Evolutionary conservation across 208 protist genomes (phyloP), one percentile per base, ranked within the genome.

Genomic region (Acanthamoeba triangularis): DNA sequence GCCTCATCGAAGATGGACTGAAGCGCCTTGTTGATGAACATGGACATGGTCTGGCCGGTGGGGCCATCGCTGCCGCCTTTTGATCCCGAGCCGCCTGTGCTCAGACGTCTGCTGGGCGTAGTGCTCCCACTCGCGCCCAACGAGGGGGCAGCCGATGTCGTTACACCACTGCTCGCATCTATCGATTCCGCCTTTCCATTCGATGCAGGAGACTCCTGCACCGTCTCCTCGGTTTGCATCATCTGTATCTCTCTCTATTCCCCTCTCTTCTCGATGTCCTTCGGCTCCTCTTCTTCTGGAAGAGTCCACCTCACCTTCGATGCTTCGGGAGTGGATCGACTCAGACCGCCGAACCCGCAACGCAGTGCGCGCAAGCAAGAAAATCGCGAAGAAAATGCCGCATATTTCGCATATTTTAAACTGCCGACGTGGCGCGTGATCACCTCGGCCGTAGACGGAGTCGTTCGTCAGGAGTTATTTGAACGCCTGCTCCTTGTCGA

Each of bases 1-100:
- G 74, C 74, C 74, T 84, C 74, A 18, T 84, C 74, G 20, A 84
- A 52, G 33, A 84, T 84, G 30, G 74, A 84, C 11, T 84, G 30
- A 3, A 84, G 37, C 23, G 74, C 74, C 74, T 84, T 84, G 74
- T 84, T 84, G 74, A 84, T 84, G 74, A 84, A 84, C 74, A 84
- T 84, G 23, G 37, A 23, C 74, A 84, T 84, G 11, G 74, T 84
- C 37, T 84, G 74, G 5, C 74, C 74, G 8, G 74, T 84, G 8
- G 74, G 74, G 30, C 74, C 74, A 44, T 84, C 74, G 74, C 74
- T 84, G 35, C 69, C 69, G 16, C 41, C 44, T 30, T 84, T 84
- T 23, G 44, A n/a, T 11, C 41, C 74, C 20, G 74, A 84, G 30
- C 74, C 74, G 0, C 41, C 74, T 25, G 74, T 84, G 74, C 74